Conservation (phyloP, 495 filamentous ascomycete genomes). For the Penicillium steckii region DNA sequence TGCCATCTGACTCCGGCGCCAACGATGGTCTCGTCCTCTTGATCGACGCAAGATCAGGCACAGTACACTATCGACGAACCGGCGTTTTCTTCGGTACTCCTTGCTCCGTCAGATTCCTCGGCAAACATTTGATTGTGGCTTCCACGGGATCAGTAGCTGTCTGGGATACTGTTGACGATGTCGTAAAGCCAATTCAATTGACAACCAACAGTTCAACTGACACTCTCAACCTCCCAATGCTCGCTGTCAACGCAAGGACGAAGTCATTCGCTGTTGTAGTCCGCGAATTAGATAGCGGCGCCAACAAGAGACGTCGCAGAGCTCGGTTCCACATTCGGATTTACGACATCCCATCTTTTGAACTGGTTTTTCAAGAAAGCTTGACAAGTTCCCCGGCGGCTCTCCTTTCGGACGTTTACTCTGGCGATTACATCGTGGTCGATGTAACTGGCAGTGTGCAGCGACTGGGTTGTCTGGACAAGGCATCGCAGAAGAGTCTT, state of each 20-base stretch:
- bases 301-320: conserved; percentile 26
- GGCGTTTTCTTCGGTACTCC: conserved; percentile 32
- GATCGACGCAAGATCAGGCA: conserved; percentile 35
- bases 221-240: conserved; percentile 13
- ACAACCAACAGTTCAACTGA: conserved; percentile 6
- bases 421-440: conserved; percentile 59
- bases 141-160: conserved; percentile 35
- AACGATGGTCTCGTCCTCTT: conserved; percentile 31
- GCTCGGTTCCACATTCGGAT: conserved; percentile 28
- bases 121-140: conserved; percentile 34
- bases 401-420: conserved; percentile 40
- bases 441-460: conserved; percentile 36
- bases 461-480: conserved; percentile 56
- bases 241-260: conserved; percentile 38
- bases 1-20: conserved; percentile 24
- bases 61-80: conserved; percentile 32
- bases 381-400: conserved; percentile 29
- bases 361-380: conserved; percentile 26
- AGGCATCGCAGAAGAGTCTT: conserved; percentile 51
- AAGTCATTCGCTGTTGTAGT: conserved; percentile 36
- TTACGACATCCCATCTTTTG: conserved; percentile 37
- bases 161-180: conserved; percentile 45
- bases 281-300: not conserved
- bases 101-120: conserved; percentile 34
- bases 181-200: conserved; percentile 29